These are phyloP conservation scores for Aegilops speltoides DNA, from an alignment of 176 grass and related monocot species.

Conservation along the genomic window DNA sequence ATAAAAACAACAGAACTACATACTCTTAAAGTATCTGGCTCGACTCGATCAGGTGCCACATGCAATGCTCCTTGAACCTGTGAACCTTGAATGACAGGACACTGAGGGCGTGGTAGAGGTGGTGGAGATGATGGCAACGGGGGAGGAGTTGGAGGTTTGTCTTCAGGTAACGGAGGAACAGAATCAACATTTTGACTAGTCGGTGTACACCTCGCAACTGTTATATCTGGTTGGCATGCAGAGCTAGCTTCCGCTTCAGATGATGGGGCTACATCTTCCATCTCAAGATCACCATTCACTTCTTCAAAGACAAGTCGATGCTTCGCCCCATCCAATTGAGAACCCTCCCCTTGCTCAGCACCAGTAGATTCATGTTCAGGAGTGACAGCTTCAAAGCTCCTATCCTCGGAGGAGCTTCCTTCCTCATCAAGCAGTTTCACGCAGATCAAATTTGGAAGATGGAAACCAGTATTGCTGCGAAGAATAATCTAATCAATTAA, in stretches of 20 bases:
- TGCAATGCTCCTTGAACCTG: conserved; percentile 35
- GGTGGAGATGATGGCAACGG: conserved; percentile 91
- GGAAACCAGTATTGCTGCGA: conserved; percentile 81
- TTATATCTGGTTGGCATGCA: conserved; percentile 23
- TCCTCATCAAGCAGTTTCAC: conserved; percentile 76
- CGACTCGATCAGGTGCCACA: conserved; percentile 36
- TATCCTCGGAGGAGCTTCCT: conserved; percentile 70
- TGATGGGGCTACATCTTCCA: conserved; percentile 86
- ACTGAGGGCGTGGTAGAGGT: conserved; percentile 35
- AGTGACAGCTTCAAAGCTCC: conserved; percentile 90
- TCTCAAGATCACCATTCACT: conserved; percentile 92
- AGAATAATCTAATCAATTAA: conserved; percentile 25
- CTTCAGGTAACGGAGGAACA: conserved; percentile 74
- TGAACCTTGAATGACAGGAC: conserved; percentile 31
- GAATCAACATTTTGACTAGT: conserved; percentile 34
- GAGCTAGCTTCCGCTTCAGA: conserved; percentile 39
- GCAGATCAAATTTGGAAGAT: conserved; percentile 67
- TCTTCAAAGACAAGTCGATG: conserved; percentile 83
- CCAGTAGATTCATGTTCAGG: conserved; percentile 55
- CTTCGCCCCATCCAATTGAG: conserved; percentile 42
- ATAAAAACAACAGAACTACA: conserved; percentile 27
- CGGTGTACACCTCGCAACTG: conserved; percentile 9
- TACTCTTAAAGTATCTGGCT: conserved; percentile 38
- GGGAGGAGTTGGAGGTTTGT: conserved; percentile 81
- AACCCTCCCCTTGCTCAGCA: conserved; percentile 44